Evolutionary conservation across 805 yeast genomes (phyloP).

Genomic region (Metschnikowia kunwiensis): DNA sequence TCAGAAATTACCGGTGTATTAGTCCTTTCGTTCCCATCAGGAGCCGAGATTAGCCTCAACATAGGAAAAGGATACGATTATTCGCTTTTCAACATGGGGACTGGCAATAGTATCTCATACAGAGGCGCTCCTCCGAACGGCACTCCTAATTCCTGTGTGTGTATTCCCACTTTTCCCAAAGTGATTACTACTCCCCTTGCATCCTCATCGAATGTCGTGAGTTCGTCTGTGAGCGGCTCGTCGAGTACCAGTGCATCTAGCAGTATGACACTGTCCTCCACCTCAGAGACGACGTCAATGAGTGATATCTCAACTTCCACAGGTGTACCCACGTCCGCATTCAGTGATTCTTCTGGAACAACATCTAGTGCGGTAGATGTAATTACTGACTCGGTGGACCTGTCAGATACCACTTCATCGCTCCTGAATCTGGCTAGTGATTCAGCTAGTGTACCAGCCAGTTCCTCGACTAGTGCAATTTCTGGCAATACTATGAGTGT

Average conservation of each 20-base stretch:
- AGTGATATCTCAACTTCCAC: no score
- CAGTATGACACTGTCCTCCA: neutral
- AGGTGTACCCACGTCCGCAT: neutral
- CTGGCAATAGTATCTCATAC: slow-evolving; percentile 2
- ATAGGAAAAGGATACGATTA: neutral
- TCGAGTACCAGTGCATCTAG: neutral
- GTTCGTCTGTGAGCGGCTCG: neutral
- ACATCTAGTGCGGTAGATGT: neutral
- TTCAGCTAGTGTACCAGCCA: neutral
- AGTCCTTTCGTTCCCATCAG: neutral
- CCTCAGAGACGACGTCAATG: no score
- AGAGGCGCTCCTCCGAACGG: slow-evolving; percentile 5
- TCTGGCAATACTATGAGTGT: no score
- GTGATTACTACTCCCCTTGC: slow-evolving; percentile 2
- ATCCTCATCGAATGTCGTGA: neutral
- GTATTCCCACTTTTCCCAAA: slow-evolving; percentile 4
- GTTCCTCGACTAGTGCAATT: no score
- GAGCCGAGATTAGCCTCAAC: neutral
- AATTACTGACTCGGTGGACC: neutral
- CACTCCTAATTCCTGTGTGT: slow-evolving; percentile 3
- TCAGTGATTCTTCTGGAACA: neutral
- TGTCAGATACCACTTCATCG: neutral
- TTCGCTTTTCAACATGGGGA: neutral
- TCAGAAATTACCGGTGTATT: neutral
- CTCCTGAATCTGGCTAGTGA: no score